Conservation (phyloP, 2,329 filamentous ascomycete genomes). For the Rachicladosporium sp. region DNA sequence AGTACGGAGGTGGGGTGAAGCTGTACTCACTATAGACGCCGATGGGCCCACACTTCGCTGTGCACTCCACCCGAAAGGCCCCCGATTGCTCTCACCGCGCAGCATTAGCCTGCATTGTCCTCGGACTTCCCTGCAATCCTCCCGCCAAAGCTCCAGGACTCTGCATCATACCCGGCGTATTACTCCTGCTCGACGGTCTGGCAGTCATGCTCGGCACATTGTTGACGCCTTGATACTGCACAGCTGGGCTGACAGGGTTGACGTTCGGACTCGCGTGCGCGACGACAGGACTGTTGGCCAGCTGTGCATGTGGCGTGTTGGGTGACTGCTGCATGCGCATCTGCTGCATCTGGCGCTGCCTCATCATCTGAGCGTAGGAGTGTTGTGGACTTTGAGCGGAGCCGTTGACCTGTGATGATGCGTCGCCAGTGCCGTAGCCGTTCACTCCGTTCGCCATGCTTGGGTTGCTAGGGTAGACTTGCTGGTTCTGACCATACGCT, state of each 20-base stretch:
- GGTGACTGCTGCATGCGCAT: slow-evolving; percentile 17
- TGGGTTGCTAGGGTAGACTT: slow-evolving; percentile 14
- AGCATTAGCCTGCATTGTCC: slow-evolving; percentile 20
- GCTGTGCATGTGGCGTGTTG: slow-evolving; percentile 13
- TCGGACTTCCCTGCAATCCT: slow-evolving; percentile 18
- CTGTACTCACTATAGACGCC: too few relatives aligned
- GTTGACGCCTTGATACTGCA: slow-evolving; percentile 9
- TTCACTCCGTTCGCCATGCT: slow-evolving; percentile 10
- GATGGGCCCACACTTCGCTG: too few relatives aligned
- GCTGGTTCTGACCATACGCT: slow-evolving; percentile 15
- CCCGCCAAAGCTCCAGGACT: slow-evolving; percentile 1
- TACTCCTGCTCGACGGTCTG: slow-evolving; percentile 9
- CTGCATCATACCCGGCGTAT: slow-evolving; percentile 6
- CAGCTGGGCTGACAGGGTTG: slow-evolving; percentile 13
- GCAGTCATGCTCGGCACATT: not conserved
- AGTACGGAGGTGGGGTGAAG: too few relatives aligned
- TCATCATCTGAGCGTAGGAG: slow-evolving; percentile 21
- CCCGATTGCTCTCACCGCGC: slow-evolving; percentile 10
- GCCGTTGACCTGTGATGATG: too few relatives aligned
- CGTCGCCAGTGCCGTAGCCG: slow-evolving; percentile 1
- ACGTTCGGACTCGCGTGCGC: slow-evolving; percentile 20
- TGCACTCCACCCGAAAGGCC: too few relatives aligned
- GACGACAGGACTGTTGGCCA: slow-evolving; percentile 17
- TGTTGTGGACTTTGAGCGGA: slow-evolving; percentile 1
- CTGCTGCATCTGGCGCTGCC: slow-evolving; percentile 17